These are phyloP conservation scores for Bacidia rubella DNA, from an alignment of 495 filamentous ascomycete genomes.

Conservation along the genomic window DNA sequence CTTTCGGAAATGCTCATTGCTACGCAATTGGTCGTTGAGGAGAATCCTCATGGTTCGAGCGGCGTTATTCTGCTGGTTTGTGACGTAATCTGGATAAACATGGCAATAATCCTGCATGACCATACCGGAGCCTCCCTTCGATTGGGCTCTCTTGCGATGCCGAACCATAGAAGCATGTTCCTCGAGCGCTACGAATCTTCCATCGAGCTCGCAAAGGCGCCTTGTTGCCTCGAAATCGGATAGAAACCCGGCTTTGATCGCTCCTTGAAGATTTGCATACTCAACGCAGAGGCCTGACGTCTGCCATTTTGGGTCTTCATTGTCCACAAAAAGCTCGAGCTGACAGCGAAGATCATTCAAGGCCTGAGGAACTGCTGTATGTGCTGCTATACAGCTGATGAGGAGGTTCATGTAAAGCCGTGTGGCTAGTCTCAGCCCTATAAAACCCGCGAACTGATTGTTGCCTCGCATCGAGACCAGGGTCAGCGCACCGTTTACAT, in stretches of 20 bases:
- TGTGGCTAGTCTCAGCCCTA: conserved; percentile 10
- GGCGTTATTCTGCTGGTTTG: conserved; percentile 21
- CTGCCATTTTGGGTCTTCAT: conserved; percentile 15
- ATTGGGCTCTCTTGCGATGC: neutral
- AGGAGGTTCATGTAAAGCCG: conserved; percentile 19
- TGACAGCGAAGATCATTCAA: conserved; percentile 16
- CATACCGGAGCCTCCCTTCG: conserved; percentile 3
- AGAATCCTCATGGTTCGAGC: conserved; percentile 20
- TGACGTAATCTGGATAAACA: conserved; percentile 16
- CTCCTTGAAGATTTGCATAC: conserved; percentile 14
- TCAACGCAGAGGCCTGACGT: conserved; percentile 16
- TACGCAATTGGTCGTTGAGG: conserved; percentile 18
- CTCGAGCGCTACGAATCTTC: neutral
- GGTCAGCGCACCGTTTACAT: conserved; percentile 23
- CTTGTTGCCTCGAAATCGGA: neutral
- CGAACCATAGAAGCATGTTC: neutral
- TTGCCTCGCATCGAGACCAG: conserved; percentile 19
- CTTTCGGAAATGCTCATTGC: neutral
- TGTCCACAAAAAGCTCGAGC: conserved; percentile 11
- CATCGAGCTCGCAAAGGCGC: conserved; percentile 1
- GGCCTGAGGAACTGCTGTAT: conserved; percentile 13
- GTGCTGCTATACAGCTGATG: conserved; percentile 16
- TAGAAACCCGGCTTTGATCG: conserved; percentile 5
- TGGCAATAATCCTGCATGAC: conserved; percentile 16
- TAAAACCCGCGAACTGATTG: conserved; percentile 9